phyloP scores from a whole-genome alignment of 2,329 filamentous ascomycete genomes.

The Aspergillus latus region DNA sequence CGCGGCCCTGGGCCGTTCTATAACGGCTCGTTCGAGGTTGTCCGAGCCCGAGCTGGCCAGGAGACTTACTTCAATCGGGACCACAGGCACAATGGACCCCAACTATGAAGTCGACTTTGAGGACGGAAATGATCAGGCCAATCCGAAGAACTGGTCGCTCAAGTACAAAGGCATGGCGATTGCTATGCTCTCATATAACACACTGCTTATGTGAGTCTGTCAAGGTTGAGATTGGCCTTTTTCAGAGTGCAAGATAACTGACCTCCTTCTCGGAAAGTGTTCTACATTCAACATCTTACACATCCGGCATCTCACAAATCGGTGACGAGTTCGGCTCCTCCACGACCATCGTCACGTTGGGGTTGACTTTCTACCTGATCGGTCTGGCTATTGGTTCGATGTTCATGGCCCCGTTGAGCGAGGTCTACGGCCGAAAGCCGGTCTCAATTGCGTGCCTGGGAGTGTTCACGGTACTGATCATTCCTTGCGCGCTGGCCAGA shows the following conservation, averaged over 20 bases:
- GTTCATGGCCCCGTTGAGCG: conserved; percentile 67
- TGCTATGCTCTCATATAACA: conserved; percentile 58
- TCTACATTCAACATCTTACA: conserved; percentile 76
- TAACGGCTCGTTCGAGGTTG: conserved; percentile 31
- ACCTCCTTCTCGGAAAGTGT: conserved; percentile 40
- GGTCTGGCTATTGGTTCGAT: conserved; percentile 72
- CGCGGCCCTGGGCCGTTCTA: conserved; percentile 29
- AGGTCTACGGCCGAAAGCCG: conserved; percentile 47
- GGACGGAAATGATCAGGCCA: conserved; percentile 57
- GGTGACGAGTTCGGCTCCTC: conserved; percentile 62
- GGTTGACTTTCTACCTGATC: conserved; percentile 74
- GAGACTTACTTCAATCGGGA: conserved; percentile 47
- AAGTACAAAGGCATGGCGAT: conserved; percentile 58
- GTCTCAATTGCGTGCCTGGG: conserved; percentile 68
- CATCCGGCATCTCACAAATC: conserved; percentile 68
- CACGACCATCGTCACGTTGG: conserved; percentile 66
- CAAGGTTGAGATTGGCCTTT: neutral
- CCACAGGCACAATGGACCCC: conserved; percentile 50
- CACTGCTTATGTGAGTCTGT: conserved; percentile 51
- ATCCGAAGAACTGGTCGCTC: conserved; percentile 69
- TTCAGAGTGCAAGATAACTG: no score
- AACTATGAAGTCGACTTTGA: conserved; percentile 74
- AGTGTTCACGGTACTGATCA: conserved; percentile 66
- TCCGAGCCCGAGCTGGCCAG: conserved; percentile 40
- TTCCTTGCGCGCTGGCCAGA: conserved; percentile 69